These are phyloP conservation scores for Colletotrichum tropicicola DNA, from an alignment of 2,329 filamentous ascomycete genomes.

Conservation along the genomic window DNA sequence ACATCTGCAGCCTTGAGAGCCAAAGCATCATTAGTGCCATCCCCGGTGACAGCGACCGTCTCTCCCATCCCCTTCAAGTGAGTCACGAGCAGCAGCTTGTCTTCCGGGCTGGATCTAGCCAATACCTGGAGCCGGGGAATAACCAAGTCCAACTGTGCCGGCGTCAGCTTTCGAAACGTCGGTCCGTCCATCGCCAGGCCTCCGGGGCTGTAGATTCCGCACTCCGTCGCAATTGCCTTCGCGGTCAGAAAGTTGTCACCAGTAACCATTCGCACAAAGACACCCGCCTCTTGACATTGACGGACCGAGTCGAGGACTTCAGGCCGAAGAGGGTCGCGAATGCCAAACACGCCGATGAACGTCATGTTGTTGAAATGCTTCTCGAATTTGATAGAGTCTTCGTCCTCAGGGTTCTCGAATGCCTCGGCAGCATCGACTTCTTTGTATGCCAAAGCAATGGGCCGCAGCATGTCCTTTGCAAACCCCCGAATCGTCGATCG, in stretches of 20 bases:
- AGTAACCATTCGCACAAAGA: constrained; percentile 58
- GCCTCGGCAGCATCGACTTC: constrained; percentile 61
- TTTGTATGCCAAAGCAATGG: constrained; percentile 71
- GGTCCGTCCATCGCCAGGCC: constrained; percentile 76
- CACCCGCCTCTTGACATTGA: constrained; percentile 53
- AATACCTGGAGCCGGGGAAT: constrained; percentile 70
- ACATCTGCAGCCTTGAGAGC: constrained; percentile 70
- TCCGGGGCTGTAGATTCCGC: constrained; percentile 70
- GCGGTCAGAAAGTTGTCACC: constrained; percentile 70
- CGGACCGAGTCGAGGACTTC: constrained; percentile 51
- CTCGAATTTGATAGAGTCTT: constrained; percentile 25
- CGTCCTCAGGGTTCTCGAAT: constrained; percentile 19
- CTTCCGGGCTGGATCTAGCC: constrained; percentile 72
- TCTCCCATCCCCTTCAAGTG: constrained; percentile 70
- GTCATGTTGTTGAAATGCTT: constrained; percentile 48
- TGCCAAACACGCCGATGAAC: constrained; percentile 61
- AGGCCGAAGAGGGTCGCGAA: constrained; percentile 55
- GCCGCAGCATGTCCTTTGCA: constrained; percentile 72
- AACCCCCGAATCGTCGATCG: constrained; percentile 56
- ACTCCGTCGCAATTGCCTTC: constrained; percentile 77
- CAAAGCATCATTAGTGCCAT: constrained; percentile 70
- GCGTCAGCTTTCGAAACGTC: constrained; percentile 68
- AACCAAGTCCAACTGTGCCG: constrained; percentile 65
- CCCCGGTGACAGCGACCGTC: constrained; percentile 67
- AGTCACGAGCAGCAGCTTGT: constrained; percentile 70